Base-by-base conservation (phyloP, 139 green algal species). In the Picochlorum sp. region DNA sequence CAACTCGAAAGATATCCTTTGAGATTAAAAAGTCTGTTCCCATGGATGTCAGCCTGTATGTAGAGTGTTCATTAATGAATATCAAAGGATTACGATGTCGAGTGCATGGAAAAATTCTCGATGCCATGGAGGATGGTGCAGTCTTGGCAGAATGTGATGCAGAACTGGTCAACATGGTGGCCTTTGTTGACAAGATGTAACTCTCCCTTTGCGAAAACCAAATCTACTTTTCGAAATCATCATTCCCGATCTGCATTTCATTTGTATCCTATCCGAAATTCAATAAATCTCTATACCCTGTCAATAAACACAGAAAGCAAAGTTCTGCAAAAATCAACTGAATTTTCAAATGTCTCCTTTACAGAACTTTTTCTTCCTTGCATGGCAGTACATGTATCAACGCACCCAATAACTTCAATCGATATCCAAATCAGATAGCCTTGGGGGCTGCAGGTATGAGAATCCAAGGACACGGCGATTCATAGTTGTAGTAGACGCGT, bases 1-100 rank as follows among this genome's bases (percentile, higher is more conserved):
- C 62, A 47, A 81, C 75, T 6, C 23, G 65, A 3, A 61, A 80
- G 24, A 62, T 62, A 2, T 56, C 44, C 45, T 81, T 81, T 47
- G 21, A 64, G 21, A 68, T 81, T 20, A 59, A 50, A 23, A 71
- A 68, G 57, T 23, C 65, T 14, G 68, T 80, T 21, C 73, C 73
- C 2, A 45, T 74, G 9, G 60, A 80, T 58, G 66, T 44, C 8
- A 75, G 49, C 1, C 57, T 80, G 24, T 41, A 45, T 37, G 55
- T 71, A 14, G 28, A 45, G 16, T 65, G 62, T 56, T 49, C 11
- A 28, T 23, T 63, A 56, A 57, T 57, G 23, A 45, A 61, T 34
- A 51, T 49, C 3, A 50, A 51, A 13, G 73, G 68, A 1, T 60
- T 79, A 38, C 58, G 65, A 15, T 77, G 71, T 49, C 71, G 55